Conservation (phyloP, 768 basidiomycete genomes). For the Mycena galopus region DNA sequence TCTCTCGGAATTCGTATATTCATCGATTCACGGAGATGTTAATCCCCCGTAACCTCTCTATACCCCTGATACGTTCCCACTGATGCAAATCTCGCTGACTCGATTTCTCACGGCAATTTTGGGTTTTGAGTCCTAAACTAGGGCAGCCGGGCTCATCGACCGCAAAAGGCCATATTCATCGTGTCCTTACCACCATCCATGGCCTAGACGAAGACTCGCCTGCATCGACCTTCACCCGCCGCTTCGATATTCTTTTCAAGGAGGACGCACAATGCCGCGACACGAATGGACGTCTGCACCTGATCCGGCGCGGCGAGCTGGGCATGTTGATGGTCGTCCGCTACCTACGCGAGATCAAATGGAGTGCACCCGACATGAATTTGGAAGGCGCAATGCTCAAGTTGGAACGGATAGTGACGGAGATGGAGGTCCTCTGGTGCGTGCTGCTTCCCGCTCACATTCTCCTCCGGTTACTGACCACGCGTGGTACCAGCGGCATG, state of each 20-base stretch:
- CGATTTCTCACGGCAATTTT: too few species aligned
- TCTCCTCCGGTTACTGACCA: not conserved
- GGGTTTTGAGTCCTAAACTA: too few species aligned
- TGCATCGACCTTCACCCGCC: slow-evolving; percentile 13
- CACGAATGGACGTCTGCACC: slow-evolving; percentile 4
- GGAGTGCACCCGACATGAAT: not conserved
- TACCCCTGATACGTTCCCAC: too few species aligned
- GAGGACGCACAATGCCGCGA: slow-evolving; percentile 11
- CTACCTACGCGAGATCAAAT: slow-evolving; percentile 16
- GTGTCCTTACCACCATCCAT: not conserved
- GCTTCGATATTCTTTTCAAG: slow-evolving; percentile 23
- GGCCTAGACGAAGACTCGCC: not conserved
- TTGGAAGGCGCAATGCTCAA: slow-evolving; percentile 6
- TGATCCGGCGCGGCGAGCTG: slow-evolving; percentile 11
- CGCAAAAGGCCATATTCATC: too few species aligned
- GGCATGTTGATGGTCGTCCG: slow-evolving; percentile 1
- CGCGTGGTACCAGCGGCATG: not conserved
- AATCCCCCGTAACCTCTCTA: too few species aligned
- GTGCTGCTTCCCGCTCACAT: not conserved
- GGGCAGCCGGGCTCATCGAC: too few species aligned
- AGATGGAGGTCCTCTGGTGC: slow-evolving; percentile 19
- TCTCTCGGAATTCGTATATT: too few species aligned
- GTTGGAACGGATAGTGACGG: slow-evolving; percentile 9
- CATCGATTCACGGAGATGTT: too few species aligned
- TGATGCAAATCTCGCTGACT: too few species aligned